Percentiles rank a stretch among this genome's conserved stretches.
Conservation (phyloP, 371 early-diverging fungal species). For the Mortierella polycephala region DNA sequence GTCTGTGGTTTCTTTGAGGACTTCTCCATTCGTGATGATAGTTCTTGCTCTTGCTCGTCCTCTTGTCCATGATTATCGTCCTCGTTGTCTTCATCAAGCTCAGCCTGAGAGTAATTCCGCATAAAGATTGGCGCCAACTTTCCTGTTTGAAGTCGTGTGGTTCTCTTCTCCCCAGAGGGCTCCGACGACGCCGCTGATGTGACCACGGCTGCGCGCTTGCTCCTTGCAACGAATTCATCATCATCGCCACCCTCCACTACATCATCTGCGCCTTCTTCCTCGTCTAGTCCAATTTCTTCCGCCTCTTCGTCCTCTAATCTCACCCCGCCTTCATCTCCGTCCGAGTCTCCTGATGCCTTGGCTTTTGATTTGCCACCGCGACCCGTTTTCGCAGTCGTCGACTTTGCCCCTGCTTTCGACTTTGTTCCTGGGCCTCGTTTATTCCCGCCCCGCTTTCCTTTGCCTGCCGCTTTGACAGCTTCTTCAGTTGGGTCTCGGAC, state of each 20-base stretch:
- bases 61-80: neutral
- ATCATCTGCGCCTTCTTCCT: neutral
- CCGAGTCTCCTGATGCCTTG: neutral
- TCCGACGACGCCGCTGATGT: neutral
- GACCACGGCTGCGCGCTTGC: neutral
- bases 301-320: neutral
- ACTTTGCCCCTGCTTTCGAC: neutral
- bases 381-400: neutral
- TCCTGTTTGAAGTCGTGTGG: constrained; percentile 5
- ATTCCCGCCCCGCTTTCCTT: constrained; percentile 3
- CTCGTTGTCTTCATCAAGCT: neutral
- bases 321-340: neutral
- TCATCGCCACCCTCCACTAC: neutral
- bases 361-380: neutral
- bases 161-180: neutral
- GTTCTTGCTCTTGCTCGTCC: neutral
- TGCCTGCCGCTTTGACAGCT: neutral
- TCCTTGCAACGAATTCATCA: constrained; percentile 4
- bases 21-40: neutral
- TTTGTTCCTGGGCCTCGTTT: neutral
- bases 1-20: neutral
- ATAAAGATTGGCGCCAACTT: constrained; percentile 4
- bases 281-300: constrained; percentile 2
- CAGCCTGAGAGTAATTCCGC: neutral
- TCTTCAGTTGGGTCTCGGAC: neutral